Percentiles rank a stretch among this genome's conserved stretches.
These are phyloP conservation scores for Pseudognaphalium luteoalbum DNA, from an alignment of 129 eudicot genomes.

Conservation along the genomic window DNA sequence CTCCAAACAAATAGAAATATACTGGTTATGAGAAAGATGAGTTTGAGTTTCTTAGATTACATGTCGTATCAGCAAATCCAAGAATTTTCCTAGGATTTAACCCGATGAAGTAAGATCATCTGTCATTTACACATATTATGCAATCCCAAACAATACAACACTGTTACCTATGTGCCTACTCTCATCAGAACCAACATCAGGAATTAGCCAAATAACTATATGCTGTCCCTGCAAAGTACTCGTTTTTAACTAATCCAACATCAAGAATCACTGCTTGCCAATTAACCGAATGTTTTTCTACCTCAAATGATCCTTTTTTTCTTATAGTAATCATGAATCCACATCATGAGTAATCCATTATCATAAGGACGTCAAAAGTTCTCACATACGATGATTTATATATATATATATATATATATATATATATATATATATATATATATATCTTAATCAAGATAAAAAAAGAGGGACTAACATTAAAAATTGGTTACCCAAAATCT, in stretches of 20 bases:
- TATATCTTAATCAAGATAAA: neutral
- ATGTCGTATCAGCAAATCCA: conserved; percentile 15
- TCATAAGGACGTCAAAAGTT: neutral
- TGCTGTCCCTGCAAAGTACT: neutral
- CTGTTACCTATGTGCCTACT: conserved; percentile 14
- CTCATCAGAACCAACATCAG: neutral
- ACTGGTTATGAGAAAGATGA: conserved; percentile 7
- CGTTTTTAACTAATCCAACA: neutral
- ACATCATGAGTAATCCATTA: neutral
- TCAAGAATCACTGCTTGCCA: neutral
- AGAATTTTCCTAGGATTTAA: conserved; percentile 16
- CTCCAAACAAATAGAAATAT: conserved; percentile 1
- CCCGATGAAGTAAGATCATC: conserved; percentile 1
- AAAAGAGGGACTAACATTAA: neutral
- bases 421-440: conserved; percentile 1
- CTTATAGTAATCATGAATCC: conserved; percentile 5
- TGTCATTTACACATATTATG: neutral
- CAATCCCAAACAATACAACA: conserved; percentile 13
- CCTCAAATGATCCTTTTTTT: conserved; percentile 14
- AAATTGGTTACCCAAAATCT: conserved; percentile 16
- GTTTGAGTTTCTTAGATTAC: conserved; percentile 7
- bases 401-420: conserved; percentile 1
- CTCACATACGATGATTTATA: neutral
- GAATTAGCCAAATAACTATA: neutral
- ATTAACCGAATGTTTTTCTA: conserved; percentile 3